These are phyloP conservation scores for Lycium barbarum DNA, from an alignment of 257 asterid species.

Conservation along the genomic window DNA sequence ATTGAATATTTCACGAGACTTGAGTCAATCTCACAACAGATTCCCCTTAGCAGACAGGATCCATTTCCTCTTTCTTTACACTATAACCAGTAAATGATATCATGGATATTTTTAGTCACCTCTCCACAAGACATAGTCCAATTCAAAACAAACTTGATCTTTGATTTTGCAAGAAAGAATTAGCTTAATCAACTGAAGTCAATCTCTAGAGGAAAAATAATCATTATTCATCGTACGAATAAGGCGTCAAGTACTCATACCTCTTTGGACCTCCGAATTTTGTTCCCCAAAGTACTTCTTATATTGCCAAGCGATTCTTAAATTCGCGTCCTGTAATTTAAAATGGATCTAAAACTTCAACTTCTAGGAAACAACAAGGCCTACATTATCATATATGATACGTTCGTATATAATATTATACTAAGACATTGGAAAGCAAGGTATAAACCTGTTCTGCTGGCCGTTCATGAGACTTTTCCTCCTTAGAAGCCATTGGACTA, in stretches of 20 bases:
- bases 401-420: background rate
- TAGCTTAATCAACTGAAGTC: background rate
- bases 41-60: background rate
- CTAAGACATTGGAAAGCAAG: constrained; percentile 26
- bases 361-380: constrained; percentile 31
- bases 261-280: constrained; percentile 67
- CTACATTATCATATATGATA: background rate
- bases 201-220: background rate
- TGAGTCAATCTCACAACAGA: background rate
- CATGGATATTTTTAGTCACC: background rate
- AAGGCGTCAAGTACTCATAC: constrained; percentile 39
- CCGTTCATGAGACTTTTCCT: constrained; percentile 66
- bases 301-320: constrained; percentile 99
- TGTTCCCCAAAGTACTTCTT: constrained; percentile 86
- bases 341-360: background rate
- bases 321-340: constrained; percentile 69
- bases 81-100: background rate
- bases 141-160: background rate
- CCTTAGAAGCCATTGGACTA: constrained; percentile 66
- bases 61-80: background rate
- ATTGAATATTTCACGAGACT: no score
- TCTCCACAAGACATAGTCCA: background rate
- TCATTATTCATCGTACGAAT: background rate
- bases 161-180: background rate
- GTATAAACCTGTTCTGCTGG: constrained; percentile 71